Base-by-base conservation (phyloP, 2,329 filamentous ascomycete genomes). In the Xylaria sp. region DNA sequence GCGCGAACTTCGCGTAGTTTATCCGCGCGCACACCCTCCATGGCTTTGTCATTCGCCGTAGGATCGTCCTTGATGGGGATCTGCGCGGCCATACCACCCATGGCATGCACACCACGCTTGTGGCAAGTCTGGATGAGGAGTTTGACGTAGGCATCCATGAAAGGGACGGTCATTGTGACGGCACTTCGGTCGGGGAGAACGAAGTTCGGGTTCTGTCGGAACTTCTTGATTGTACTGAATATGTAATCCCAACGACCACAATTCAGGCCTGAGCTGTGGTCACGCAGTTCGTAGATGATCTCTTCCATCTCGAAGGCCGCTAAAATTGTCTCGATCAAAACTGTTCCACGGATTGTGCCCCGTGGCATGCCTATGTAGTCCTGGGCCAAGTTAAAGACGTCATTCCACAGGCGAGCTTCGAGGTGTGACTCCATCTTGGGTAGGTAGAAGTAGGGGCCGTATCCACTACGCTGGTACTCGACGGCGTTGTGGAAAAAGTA, bases 291-390 rank as follows among this genome's bases (percentile, higher is more conserved):
- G 81, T 97, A 99, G 83, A 99, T 98, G 82, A 99, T 98, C 89
- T 99, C 96, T 76, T 99, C 96, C 96, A 99, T 99, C 86, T 99
- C 96, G 77, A 99, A 99, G 17, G 95, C 96, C 47, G 96, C 96
- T 49, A 95, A 87, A 80, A 99, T 98, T 63, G 96, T 98, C 87
- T 99, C 96, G 77, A 99, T 98, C 74, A 99, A 85, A 44, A 98
- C 95, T 2, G 96, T 99, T 69, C 88, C 96, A 74, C 96, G 92
- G 81, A 98, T 97, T 61, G 94, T 98, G 62, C 96, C 96, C 67
- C 96, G 89, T 62, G 88, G 88, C 83, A 99, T 91, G 73, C 92
- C 92, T 77, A 97, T 89, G 82, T 92, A 94, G 83, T 99, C 96
- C 83, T 99, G 96, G 13, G 90, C 90, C 33, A 97, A 85, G 85